Evolutionary conservation across 805 yeast genomes (phyloP).

Genomic region (Osmozyma mogii): DNA sequence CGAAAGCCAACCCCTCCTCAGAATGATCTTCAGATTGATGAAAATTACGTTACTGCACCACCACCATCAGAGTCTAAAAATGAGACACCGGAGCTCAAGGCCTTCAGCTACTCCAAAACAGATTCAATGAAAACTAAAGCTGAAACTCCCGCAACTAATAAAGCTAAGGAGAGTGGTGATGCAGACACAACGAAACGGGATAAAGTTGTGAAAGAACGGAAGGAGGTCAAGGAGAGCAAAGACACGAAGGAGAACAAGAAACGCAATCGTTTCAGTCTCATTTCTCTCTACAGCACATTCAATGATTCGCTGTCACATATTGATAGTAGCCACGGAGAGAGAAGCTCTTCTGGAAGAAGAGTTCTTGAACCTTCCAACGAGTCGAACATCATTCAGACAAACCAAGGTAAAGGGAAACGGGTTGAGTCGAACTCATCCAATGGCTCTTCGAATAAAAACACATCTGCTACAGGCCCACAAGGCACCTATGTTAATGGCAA

Average conservation of each 20-base stretch:
- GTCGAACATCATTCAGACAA: constrained; percentile 1
- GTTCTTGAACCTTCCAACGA: constrained; percentile 23
- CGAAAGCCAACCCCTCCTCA: too few species aligned
- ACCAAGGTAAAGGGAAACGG: constrained; percentile 9
- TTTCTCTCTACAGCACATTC: constrained; percentile 34
- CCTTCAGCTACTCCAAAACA: constrained; percentile 1
- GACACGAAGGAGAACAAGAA: constrained; percentile 24
- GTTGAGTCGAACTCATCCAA: constrained; percentile 24
- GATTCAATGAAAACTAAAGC: constrained; percentile 2
- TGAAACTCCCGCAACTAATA: constrained; percentile 2
- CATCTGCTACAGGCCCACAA: constrained; percentile 13
- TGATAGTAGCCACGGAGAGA: constrained; percentile 1
- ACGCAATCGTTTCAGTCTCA: constrained; percentile 34
- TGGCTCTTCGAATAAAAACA: constrained; percentile 14
- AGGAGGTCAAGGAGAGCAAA: constrained; percentile 13
- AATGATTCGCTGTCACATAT: constrained; percentile 14
- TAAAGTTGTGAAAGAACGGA: constrained; percentile 3
- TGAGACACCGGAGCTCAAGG: not conserved
- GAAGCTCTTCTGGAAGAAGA: constrained; percentile 13
- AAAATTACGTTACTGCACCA: not conserved
- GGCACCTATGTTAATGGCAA: constrained; percentile 29
- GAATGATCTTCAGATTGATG: too few species aligned
- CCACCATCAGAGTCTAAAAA: not conserved
- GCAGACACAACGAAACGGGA: constrained; percentile 6
- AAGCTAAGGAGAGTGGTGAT: constrained; percentile 18